These are phyloP conservation scores for Alternaria consortialis DNA, from an alignment of 2,329 filamentous ascomycete species.

Conservation along the genomic window DNA sequence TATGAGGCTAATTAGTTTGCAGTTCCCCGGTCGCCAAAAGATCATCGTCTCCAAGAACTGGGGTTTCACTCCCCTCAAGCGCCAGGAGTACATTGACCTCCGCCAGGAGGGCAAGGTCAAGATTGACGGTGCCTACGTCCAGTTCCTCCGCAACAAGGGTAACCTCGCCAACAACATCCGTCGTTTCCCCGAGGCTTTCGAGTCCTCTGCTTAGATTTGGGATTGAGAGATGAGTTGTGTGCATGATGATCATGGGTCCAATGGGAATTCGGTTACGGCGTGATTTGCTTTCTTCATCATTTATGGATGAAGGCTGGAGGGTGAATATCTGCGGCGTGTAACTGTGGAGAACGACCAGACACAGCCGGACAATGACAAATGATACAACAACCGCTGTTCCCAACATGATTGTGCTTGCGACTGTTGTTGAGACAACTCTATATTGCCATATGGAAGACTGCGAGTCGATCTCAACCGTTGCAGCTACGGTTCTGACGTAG, in stretches of 20 bases:
- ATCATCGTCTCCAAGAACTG: slow-evolving; percentile 99
- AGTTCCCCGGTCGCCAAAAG: slow-evolving; percentile 99
- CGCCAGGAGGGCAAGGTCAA: slow-evolving; percentile 93
- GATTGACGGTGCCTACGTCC: slow-evolving; percentile 98
- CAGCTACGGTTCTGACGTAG: no score
- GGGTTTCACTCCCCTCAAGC: slow-evolving; percentile 98
- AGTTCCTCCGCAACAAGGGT: slow-evolving; percentile 97
- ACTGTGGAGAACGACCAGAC: slow-evolving; percentile 42
- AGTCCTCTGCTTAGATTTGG: slow-evolving; percentile 46
- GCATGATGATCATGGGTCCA: slow-evolving; percentile 44
- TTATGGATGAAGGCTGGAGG: slow-evolving; percentile 46
- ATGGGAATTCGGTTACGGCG: slow-evolving; percentile 51
- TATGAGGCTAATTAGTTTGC: slow-evolving; percentile 2
- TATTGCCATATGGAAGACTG: no score
- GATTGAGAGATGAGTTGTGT: slow-evolving; percentile 29
- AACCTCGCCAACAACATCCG: slow-evolving; percentile 85
- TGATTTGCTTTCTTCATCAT: slow-evolving; percentile 47
- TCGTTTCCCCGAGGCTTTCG: slow-evolving; percentile 94
- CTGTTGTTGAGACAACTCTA: not conserved
- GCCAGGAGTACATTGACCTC: slow-evolving; percentile 96
- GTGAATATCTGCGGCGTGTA: slow-evolving; percentile 32
- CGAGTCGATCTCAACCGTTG: no score
- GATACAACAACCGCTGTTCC: slow-evolving; percentile 28
- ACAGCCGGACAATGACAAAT: slow-evolving; percentile 47
- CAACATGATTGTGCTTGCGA: not conserved